Evolutionary conservation across 352 stramenopile species (phyloP).

Genomic region (Pythium folliculosum): DNA sequence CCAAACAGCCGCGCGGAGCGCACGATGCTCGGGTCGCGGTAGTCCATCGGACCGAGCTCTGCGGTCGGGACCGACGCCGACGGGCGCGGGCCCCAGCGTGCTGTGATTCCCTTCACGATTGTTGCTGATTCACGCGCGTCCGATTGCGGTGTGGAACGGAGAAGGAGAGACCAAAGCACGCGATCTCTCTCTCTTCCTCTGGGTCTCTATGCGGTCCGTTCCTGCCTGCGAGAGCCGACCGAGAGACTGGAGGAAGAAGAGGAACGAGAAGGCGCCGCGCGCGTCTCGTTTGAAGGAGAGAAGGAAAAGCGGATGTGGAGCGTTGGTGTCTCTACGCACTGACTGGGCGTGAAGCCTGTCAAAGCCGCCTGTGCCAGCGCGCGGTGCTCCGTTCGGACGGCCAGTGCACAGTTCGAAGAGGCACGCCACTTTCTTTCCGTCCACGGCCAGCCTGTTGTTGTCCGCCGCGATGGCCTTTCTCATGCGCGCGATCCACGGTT

Average conservation of each 20-base stretch:
- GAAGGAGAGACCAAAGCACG: background rate
- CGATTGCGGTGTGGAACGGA: background rate
- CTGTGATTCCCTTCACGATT: constrained; percentile 21
- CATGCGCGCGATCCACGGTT: constrained; percentile 13
- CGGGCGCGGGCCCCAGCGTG: constrained; percentile 17
- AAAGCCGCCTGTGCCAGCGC: background rate
- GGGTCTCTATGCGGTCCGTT: constrained; percentile 3
- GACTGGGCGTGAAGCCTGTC: constrained; percentile 6
- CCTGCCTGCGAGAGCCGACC: constrained; percentile 21
- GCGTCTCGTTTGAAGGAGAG: constrained; percentile 1
- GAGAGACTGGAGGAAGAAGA: constrained; percentile 12
- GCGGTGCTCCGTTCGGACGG: background rate
- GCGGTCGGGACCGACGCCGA: constrained; percentile 31
- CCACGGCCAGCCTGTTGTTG: constrained; percentile 6
- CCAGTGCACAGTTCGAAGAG: constrained; percentile 23
- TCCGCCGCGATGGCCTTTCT: constrained; percentile 8
- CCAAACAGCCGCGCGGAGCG: constrained; percentile 39
- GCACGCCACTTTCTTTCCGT: constrained; percentile 17
- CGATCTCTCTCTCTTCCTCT: background rate
- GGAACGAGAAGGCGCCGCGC: background rate
- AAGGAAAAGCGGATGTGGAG: background rate
- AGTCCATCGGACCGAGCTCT: constrained; percentile 32
- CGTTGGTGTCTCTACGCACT: constrained; percentile 10
- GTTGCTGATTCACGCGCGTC: constrained; percentile 4
- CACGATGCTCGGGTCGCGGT: constrained; percentile 32